Evolutionary conservation across 225 moss, liverwort and hornwort species (phyloP).

Genomic region (Anthoceros angustus): DNA sequence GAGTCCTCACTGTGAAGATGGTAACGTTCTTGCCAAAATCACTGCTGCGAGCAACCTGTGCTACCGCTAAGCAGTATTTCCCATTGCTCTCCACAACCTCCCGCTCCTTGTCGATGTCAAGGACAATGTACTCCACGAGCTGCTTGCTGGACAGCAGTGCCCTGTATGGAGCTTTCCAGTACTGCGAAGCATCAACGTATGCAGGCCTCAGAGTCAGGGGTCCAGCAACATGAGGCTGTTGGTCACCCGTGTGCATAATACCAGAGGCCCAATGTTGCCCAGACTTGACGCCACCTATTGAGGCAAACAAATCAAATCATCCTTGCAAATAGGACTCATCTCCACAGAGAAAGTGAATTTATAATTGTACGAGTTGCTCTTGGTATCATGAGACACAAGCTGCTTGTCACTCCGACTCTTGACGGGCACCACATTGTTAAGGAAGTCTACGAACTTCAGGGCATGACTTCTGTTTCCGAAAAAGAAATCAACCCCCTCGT

Average conservation of each 20-base stretch:
- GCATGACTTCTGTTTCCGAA: conserved; percentile 85
- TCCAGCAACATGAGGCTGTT: conserved; percentile 67
- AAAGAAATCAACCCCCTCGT: conserved; percentile 85
- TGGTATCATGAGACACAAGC: conserved; percentile 78
- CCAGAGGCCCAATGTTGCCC: conserved; percentile 82
- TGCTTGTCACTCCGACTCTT: conserved; percentile 93
- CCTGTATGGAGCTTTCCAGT: conserved; percentile 79
- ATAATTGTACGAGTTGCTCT: conserved; percentile 84
- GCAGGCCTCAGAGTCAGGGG: conserved; percentile 57
- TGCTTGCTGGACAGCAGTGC: conserved; percentile 64
- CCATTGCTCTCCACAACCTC: conserved; percentile 13
- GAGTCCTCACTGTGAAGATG: conserved; percentile 61
- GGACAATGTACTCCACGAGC: conserved; percentile 67
- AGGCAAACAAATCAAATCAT: conserved; percentile 82
- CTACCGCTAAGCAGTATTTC: conserved; percentile 47
- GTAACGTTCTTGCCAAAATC: conserved; percentile 91
- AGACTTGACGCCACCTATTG: conserved; percentile 58
- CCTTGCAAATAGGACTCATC: conserved; percentile 83
- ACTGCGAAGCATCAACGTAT: conserved; percentile 67
- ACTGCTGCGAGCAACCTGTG: conserved; percentile 72
- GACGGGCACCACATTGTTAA: conserved; percentile 66
- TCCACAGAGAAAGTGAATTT: conserved; percentile 96
- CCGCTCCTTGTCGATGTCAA: conserved; percentile 67
- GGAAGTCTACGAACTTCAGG: conserved; percentile 76
- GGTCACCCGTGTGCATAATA: conserved; percentile 69